phyloP scores from a whole-genome alignment of 108 stramenopile species.

The Fistulifera pelliculosa region DNA sequence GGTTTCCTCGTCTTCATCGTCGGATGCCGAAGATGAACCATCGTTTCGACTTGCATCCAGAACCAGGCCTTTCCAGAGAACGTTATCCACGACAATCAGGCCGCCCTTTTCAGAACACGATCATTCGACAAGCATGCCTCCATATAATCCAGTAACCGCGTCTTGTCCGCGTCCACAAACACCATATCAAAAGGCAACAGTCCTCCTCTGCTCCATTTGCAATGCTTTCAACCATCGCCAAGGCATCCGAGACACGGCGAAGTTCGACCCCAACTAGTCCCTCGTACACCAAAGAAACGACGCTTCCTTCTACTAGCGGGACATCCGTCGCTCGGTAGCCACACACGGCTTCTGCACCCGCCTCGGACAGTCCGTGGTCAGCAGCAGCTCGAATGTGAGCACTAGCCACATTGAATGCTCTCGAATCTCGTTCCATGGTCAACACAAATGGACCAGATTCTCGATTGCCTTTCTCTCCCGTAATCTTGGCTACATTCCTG shows the following conservation, averaged over 20 bases:
- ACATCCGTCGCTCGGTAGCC: slow-evolving; percentile 23
- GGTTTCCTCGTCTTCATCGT: slow-evolving; percentile 14
- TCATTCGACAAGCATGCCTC: slow-evolving; percentile 54
- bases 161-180: slow-evolving; percentile 91
- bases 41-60: slow-evolving; percentile 33
- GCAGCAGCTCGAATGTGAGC: slow-evolving; percentile 55
- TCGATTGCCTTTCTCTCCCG: slow-evolving; percentile 24
- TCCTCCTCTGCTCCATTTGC: slow-evolving; percentile 23
- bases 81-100: slow-evolving; percentile 84
- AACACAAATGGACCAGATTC: slow-evolving; percentile 59
- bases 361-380: slow-evolving; percentile 43
- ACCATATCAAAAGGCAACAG: slow-evolving; percentile 67
- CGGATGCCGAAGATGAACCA: slow-evolving; percentile 6
- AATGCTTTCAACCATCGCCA: slow-evolving; percentile 72
- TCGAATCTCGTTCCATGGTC: slow-evolving; percentile 67
- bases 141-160: slow-evolving; percentile 71
- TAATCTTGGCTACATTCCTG: slow-evolving; percentile 32
- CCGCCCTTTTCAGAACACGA: slow-evolving; percentile 66
- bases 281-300: slow-evolving; percentile 14
- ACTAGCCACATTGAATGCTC: slow-evolving; percentile 64
- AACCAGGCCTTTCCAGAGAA: slow-evolving; percentile 88
- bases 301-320: background rate
- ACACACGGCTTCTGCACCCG: slow-evolving; percentile 38
- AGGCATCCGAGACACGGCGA: slow-evolving; percentile 55
- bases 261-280: slow-evolving; percentile 42